Evolutionary conservation across 2,329 filamentous ascomycete genomes (phyloP).

Genomic region (Sporothrix humicola): DNA sequence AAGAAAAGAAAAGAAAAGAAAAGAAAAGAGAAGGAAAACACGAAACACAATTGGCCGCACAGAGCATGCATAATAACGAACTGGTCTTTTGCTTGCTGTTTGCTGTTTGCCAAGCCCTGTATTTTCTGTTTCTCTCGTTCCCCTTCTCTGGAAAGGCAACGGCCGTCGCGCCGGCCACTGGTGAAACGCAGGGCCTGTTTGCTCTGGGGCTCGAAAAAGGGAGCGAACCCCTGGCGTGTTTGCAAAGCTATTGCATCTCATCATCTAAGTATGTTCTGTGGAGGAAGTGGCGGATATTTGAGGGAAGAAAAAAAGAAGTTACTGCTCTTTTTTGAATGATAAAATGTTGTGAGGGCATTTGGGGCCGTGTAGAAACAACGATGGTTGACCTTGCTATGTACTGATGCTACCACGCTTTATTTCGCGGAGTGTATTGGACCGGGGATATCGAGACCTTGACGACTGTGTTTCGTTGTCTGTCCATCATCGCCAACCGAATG

Average conservation of each 20-base stretch:
- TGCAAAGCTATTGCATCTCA: slow-evolving; percentile 25
- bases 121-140: not conserved
- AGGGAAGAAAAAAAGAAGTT: too few relatives aligned
- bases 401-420: too few relatives aligned
- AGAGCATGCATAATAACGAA: not conserved
- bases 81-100: not conserved
- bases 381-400: too few relatives aligned
- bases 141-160: not conserved
- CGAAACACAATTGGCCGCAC: slow-evolving; percentile 14
- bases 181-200: slow-evolving; percentile 23
- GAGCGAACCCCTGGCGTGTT: slow-evolving; percentile 14
- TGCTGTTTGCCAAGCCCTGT: slow-evolving; percentile 6
- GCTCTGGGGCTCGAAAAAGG: slow-evolving; percentile 7
- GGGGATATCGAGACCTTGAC: too few relatives aligned
- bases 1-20: too few relatives aligned
- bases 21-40: not conserved
- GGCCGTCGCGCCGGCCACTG: slow-evolving; percentile 8
- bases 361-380: too few relatives aligned
- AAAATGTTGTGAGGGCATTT: not conserved
- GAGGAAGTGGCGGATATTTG: not conserved
- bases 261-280: not conserved
- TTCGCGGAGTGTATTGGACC: too few relatives aligned
- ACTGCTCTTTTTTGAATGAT: too few relatives aligned
- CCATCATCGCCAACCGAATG: not conserved
- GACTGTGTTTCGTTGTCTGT: not conserved